phyloP scores from a whole-genome alignment of 2,329 filamentous ascomycete species.

The Leptosphaerulina australis region DNA sequence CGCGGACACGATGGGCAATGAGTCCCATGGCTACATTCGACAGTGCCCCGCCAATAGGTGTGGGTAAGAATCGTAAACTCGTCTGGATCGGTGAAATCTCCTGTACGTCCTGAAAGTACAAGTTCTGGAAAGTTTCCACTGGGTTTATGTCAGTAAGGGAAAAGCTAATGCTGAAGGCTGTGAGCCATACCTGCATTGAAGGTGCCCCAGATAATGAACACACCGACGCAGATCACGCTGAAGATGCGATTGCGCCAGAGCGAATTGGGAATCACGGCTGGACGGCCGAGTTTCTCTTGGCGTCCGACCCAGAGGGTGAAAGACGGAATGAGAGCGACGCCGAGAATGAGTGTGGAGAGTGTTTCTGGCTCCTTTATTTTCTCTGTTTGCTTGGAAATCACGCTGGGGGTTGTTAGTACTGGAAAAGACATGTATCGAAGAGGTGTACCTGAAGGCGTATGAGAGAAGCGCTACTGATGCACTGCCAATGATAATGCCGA shows the following conservation, averaged over 20 bases:
- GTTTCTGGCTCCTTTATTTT: constrained; percentile 54
- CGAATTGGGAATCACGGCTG: constrained; percentile 66
- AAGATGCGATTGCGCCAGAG: constrained; percentile 66
- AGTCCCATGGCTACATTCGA: constrained; percentile 56
- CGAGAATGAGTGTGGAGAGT: constrained; percentile 56
- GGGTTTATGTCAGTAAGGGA: constrained; percentile 19
- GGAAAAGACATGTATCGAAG: neutral
- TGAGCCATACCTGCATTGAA: constrained; percentile 28
- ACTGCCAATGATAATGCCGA: constrained; percentile 56
- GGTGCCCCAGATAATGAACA: constrained; percentile 49
- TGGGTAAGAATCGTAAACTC: constrained; percentile 53
- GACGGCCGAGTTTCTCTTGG: constrained; percentile 53
- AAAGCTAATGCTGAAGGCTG: neutral
- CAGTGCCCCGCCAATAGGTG: constrained; percentile 48
- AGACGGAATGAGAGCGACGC: constrained; percentile 51
- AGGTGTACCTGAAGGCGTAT: constrained; percentile 60
- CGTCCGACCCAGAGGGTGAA: constrained; percentile 63
- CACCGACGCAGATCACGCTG: constrained; percentile 59
- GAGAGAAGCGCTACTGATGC: constrained; percentile 57
- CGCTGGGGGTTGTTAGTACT: constrained; percentile 14
- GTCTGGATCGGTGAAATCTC: constrained; percentile 43
- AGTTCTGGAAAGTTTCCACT: constrained; percentile 50
- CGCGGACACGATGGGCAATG: constrained; percentile 53
- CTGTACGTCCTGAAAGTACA: constrained; percentile 54
- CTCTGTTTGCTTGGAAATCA: constrained; percentile 49